phyloP scores from a whole-genome alignment of 495 filamentous ascomycete genomes.

The Penicillium egyptiacum region DNA sequence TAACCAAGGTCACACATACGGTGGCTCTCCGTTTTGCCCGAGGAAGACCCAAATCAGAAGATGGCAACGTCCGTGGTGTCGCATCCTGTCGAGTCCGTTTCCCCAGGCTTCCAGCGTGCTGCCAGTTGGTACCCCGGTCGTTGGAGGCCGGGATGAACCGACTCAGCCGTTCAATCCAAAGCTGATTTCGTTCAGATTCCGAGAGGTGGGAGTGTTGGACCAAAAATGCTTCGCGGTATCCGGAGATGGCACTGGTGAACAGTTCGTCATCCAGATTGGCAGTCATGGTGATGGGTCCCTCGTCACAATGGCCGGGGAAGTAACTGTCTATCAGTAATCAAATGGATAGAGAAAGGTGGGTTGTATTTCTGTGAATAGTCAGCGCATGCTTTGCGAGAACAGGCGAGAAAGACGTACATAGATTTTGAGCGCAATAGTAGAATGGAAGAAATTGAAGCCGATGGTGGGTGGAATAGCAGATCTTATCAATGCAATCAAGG shows the following conservation, averaged over 20 bases:
- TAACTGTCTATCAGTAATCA: conserved; percentile 33
- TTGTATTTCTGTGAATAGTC: conserved; percentile 1
- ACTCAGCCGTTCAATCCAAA: conserved; percentile 45
- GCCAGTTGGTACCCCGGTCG: conserved; percentile 18
- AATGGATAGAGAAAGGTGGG: neutral
- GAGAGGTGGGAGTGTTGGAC: conserved; percentile 45
- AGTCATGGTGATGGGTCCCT: conserved; percentile 33
- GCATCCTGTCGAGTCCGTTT: conserved; percentile 49
- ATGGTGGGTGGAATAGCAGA: conserved; percentile 2
- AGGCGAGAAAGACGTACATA: neutral
- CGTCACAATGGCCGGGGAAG: conserved; percentile 11
- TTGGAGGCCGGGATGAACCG: conserved; percentile 39
- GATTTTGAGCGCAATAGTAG: neutral
- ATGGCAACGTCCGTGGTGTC: conserved; percentile 45
- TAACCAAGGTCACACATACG: conserved; percentile 51
- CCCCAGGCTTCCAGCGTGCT: conserved; percentile 35
- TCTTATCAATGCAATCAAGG: conserved; percentile 12
- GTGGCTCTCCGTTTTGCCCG: conserved; percentile 51
- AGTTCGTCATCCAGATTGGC: conserved; percentile 45
- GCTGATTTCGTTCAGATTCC: conserved; percentile 45
- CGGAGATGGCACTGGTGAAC: conserved; percentile 47
- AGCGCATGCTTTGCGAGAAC: neutral
- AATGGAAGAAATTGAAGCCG: neutral
- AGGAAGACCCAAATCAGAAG: conserved; percentile 40
- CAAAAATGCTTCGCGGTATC: conserved; percentile 49